A percentile compares a stretch with the other conserved stretches of the same genome.
Conservation (phyloP, 2,329 filamentous ascomycete species). For the Fusarium austroafricanum region DNA sequence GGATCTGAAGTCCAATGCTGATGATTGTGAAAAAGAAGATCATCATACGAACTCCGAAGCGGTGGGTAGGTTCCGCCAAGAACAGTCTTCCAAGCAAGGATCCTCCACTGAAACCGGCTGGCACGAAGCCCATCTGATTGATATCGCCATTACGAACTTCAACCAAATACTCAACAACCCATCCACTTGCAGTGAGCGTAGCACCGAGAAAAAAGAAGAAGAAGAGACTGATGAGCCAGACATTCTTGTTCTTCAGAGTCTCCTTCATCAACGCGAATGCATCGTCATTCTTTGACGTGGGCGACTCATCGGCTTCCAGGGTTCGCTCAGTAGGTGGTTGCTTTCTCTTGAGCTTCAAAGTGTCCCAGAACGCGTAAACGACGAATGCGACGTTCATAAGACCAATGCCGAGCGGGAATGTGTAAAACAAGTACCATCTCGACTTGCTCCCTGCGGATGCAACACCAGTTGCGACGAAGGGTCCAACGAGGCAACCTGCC, state of each 20-base stretch:
- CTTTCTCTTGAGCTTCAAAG: constrained; percentile 49
- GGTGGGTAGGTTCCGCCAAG: constrained; percentile 68
- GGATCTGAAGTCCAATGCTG: constrained; percentile 64
- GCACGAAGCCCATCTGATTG: constrained; percentile 69
- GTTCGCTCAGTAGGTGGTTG: constrained; percentile 1
- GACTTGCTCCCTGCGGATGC: constrained; percentile 52
- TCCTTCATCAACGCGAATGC: constrained; percentile 58
- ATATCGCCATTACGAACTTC: constrained; percentile 68
- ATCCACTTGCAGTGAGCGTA: constrained; percentile 66
- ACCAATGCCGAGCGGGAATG: constrained; percentile 64
- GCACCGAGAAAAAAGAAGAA: constrained; percentile 73
- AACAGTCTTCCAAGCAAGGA: constrained; percentile 66
- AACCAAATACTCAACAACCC: constrained; percentile 74
- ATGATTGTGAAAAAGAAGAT: constrained; percentile 64
- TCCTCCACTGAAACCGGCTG: constrained; percentile 70
- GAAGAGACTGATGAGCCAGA: constrained; percentile 71
- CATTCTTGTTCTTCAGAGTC: constrained; percentile 57
- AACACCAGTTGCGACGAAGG: constrained; percentile 65
- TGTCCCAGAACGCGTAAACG: constrained; percentile 62
- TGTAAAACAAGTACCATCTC: constrained; percentile 68
- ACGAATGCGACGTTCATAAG: constrained; percentile 62
- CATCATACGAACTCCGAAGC: constrained; percentile 69
- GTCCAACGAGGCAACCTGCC: constrained; percentile 66
- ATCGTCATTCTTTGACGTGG: constrained; percentile 41
- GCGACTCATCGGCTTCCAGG: constrained; percentile 9